Conservation (phyloP, 2,329 filamentous ascomycete species). For the Colletotrichum sansevieriae region DNA sequence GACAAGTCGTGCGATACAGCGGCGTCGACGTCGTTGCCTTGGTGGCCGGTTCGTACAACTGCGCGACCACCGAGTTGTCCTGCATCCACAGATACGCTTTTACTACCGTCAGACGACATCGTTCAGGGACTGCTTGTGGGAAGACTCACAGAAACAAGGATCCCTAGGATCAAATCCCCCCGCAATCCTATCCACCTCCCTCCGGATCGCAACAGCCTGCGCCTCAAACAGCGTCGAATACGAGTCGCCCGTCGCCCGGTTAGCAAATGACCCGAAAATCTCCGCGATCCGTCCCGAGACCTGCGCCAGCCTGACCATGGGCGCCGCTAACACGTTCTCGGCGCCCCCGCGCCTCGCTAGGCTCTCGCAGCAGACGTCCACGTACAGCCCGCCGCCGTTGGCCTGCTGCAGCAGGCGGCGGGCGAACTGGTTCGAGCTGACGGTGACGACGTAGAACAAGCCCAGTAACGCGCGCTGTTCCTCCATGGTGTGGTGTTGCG, state of each 20-base stretch:
- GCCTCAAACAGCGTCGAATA: conserved; percentile 52
- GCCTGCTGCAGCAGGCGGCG: conserved; percentile 48
- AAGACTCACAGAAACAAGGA: conserved; percentile 10
- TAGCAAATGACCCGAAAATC: conserved; percentile 49
- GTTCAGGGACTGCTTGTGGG: not conserved
- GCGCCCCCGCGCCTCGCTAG: conserved; percentile 45
- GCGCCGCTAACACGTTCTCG: conserved; percentile 50
- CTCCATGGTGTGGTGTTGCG: conserved; percentile 47
- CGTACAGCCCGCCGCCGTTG: conserved; percentile 42
- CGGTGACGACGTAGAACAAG: conserved; percentile 42
- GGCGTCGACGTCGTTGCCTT: conserved; percentile 45
- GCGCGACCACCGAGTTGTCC: conserved; percentile 53
- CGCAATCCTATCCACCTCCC: conserved; percentile 51
- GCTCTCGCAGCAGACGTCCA: conserved; percentile 50
- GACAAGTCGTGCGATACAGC: conserved; percentile 49
- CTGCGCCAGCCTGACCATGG: conserved; percentile 52
- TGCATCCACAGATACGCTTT: conserved; percentile 44
- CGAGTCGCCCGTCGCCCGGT: conserved; percentile 46
- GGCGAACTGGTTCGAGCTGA: conserved; percentile 54
- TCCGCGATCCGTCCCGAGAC: conserved; percentile 52
- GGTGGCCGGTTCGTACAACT: conserved; percentile 56
- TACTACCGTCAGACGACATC: not conserved
- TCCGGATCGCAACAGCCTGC: conserved; percentile 49
- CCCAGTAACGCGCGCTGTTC: conserved; percentile 56
- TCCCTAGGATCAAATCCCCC: conserved; percentile 48